Evolutionary conservation across 2,329 filamentous ascomycete species (phyloP), one percentile per base, ranked within the genome.

Genomic region (Volutella citrinella): DNA sequence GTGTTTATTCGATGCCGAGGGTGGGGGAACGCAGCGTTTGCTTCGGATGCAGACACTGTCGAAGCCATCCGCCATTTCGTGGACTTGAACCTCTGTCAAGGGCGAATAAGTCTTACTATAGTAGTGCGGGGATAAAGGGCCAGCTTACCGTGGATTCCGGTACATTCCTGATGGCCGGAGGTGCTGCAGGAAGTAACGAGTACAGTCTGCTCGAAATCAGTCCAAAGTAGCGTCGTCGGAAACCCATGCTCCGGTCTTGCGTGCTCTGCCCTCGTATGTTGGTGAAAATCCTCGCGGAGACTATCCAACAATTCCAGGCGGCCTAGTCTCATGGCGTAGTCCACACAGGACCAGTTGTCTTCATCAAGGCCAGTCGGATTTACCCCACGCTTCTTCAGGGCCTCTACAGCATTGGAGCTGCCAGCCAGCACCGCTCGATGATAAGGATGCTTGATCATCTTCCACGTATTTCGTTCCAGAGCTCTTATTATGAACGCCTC

Each of bases 281-380:
- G n/a, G n/a, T n/a, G n/a, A n/a, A n/a, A 27, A 32, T 26, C 9
- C 23, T 26, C 24, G 17, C 16, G n/a, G 19, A 34, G 31, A 27
- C 25, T 27, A 21, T 22, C 19, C 24, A 27, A 27, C 11, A 27
- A 27, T 19, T 22, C 24, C 10, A 17, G n/a, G 24, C 31, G 18
- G 31, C 22, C 31, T 26, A 27, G 16, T 26, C 24, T 26, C 11
- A 8, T 32, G 30, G 19, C 19, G 23, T 34, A 34, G 31, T 34
- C 31, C 18, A 34, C 18, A 22, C 19, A 34, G n/a, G 31, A 27
- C 31, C 24, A 34, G 23, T 27, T 22, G 31, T 34, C 31, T 34
- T 27, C 13, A 11, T 34, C 17, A 17, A 27, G 25, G 17, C 24
- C 18, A 21, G 15, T 27, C 17, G 24, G 15, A 12, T 27, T 22